A percentile compares a stretch with the other conserved stretches of the same genome.
These are phyloP conservation scores for Thyridium curvatum DNA, from an alignment of 2,329 filamentous ascomycete genomes.

Conservation along the genomic window DNA sequence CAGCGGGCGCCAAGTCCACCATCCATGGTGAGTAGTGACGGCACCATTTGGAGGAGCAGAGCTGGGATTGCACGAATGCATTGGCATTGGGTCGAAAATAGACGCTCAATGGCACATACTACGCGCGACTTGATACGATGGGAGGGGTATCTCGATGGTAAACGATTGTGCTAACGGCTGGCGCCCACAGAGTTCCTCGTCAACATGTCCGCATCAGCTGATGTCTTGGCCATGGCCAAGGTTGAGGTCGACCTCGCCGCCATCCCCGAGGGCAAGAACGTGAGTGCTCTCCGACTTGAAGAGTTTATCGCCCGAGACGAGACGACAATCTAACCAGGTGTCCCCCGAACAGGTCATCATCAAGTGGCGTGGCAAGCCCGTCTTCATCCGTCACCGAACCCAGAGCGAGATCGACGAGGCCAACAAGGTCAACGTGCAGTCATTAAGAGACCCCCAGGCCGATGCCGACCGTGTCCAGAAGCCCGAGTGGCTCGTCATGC, in stretches of 20 bases:
- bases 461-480: conserved; percentile 95
- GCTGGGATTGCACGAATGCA: conserved; percentile 4
- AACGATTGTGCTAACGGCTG: too few species aligned
- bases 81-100: neutral
- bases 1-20: conserved; percentile 93
- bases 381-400: conserved; percentile 99
- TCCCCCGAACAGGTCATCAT: conserved; percentile 72
- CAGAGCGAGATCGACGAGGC: conserved; percentile 89
- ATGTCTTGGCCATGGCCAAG: conserved; percentile 98
- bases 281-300: conserved; percentile 38
- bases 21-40: conserved; percentile 78
- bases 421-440: conserved; percentile 76
- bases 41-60: too few species aligned
- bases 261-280: conserved; percentile 99
- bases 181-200: conserved; percentile 80
- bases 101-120: neutral
- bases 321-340: too few species aligned
- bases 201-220: conserved; percentile 99
- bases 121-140: conserved; percentile 2
- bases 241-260: conserved; percentile 90
- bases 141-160: neutral
- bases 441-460: conserved; percentile 83
- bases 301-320: too few species aligned
- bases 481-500: conserved; percentile 98
- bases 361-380: conserved; percentile 99